phyloP scores from a whole-genome alignment of 345 rosid species.

The Orychophragmus violaceus region DNA sequence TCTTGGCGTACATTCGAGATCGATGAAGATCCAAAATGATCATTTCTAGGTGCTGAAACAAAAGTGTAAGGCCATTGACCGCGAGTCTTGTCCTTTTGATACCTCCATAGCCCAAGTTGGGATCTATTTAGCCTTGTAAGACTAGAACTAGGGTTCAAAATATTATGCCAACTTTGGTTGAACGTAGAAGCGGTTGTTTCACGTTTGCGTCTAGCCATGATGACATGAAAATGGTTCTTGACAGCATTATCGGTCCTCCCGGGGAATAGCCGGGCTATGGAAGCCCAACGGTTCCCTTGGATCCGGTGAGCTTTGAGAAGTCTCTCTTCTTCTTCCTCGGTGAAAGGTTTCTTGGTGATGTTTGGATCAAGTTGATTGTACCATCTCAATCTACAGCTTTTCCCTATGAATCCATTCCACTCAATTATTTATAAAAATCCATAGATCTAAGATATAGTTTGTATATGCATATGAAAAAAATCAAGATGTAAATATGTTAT shows the following conservation, averaged over 20 bases:
- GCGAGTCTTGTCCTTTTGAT: constrained; percentile 6
- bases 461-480: background rate
- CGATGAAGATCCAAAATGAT: constrained; percentile 28
- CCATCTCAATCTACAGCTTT: constrained; percentile 77
- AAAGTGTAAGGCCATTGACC: constrained; percentile 23
- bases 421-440: background rate
- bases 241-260: constrained; percentile 71
- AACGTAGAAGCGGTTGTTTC: constrained; percentile 27
- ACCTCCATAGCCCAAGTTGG: constrained; percentile 32
- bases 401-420: constrained; percentile 33
- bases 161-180: constrained; percentile 16
- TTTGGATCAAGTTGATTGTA: constrained; percentile 66
- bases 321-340: constrained; percentile 60
- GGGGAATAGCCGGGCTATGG: constrained; percentile 49
- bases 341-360: constrained; percentile 55
- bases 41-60: constrained; percentile 6
- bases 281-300: constrained; percentile 67
- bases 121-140: constrained; percentile 16
- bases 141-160: constrained; percentile 16
- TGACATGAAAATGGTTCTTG: constrained; percentile 66
- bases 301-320: constrained; percentile 49
- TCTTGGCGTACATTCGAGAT: background rate
- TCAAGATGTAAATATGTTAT: background rate
- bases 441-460: background rate
- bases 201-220: constrained; percentile 55